Evolutionary conservation across 345 rosid species (phyloP).

Genomic region (Aquilaria yunnanensis): DNA sequence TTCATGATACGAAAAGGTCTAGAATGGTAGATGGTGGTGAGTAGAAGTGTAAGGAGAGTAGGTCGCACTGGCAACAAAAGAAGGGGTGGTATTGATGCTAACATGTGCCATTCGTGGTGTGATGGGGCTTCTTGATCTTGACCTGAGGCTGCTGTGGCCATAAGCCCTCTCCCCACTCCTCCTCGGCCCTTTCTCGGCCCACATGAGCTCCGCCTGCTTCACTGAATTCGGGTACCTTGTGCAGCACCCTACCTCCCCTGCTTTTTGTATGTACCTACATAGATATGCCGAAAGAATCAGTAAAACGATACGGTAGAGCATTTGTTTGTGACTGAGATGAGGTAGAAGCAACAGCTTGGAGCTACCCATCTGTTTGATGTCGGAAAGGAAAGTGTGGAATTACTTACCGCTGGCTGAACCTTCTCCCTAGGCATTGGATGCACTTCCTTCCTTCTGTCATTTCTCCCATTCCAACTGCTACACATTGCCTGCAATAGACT

Average conservation of each 20-base stretch:
- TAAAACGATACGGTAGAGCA: no score
- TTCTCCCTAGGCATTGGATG: slow-evolving; percentile 42
- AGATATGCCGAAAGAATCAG: neutral
- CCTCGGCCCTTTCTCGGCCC: slow-evolving; percentile 72
- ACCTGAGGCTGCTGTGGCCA: slow-evolving; percentile 16
- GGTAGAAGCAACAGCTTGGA: no score
- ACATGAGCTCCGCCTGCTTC: slow-evolving; percentile 51
- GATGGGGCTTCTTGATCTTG: slow-evolving; percentile 26
- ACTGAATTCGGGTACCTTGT: slow-evolving; percentile 27
- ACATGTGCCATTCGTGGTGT: slow-evolving; percentile 9
- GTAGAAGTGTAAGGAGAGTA: slow-evolving; percentile 22
- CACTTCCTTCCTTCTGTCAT: slow-evolving; percentile 67
- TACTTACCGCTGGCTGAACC: slow-evolving; percentile 49
- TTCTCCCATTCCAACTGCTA: slow-evolving; percentile 51
- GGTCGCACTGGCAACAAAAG: slow-evolving; percentile 25
- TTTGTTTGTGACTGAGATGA: no score
- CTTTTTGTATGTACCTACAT: slow-evolving; percentile 50
- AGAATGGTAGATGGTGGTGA: slow-evolving; percentile 30
- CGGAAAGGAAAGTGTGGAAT: neutral
- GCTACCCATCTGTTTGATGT: no score
- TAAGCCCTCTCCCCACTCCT: slow-evolving; percentile 27
- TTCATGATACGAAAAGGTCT: neutral
- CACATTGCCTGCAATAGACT: slow-evolving; percentile 49
- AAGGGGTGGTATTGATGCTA: slow-evolving; percentile 13
- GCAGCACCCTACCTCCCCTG: slow-evolving; percentile 47